Conservation (phyloP, 2,329 filamentous ascomycete genomes). For the Escovopsis sp. region DNA sequence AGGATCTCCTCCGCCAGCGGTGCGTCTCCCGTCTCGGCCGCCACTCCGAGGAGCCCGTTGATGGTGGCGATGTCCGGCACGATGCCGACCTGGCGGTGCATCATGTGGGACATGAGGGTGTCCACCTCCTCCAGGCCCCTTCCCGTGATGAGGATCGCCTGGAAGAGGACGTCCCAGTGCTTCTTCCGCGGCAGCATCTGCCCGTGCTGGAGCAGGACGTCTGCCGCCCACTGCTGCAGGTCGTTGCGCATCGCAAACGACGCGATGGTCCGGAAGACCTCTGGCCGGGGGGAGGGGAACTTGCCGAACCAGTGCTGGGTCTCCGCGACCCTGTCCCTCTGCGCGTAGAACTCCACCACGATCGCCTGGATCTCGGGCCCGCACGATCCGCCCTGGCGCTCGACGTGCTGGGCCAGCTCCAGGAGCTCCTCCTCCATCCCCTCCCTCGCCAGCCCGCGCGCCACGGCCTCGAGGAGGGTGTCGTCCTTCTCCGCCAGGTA, state of each 20-base stretch:
- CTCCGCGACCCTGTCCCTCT: constrained; percentile 39
- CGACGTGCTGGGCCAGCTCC: constrained; percentile 34
- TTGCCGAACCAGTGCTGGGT: constrained; percentile 55
- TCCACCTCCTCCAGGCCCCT: constrained; percentile 41
- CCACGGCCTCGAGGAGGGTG: constrained; percentile 16
- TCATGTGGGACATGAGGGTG: constrained; percentile 55
- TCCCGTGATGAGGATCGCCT: constrained; percentile 55
- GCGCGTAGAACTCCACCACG: constrained; percentile 49
- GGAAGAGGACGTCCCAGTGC: constrained; percentile 58
- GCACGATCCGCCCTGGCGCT: constrained; percentile 29
- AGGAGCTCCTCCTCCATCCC: constrained; percentile 43
- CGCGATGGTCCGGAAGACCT: constrained; percentile 18
- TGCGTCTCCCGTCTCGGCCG: constrained; percentile 53
- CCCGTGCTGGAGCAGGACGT: constrained; percentile 39
- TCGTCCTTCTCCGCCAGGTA: constrained; percentile 10
- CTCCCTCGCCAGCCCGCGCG: constrained; percentile 45
- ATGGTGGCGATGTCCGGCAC: constrained; percentile 56
- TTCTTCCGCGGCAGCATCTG: constrained; percentile 33
- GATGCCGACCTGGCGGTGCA: constrained; percentile 38
- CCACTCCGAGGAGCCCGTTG: constrained; percentile 60
- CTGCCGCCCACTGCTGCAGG: constrained; percentile 46
- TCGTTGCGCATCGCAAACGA: constrained; percentile 43
- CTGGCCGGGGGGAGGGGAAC: constrained; percentile 21
- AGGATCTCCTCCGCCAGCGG: constrained; percentile 63
- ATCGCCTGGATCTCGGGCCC: constrained; percentile 32